A percentile compares a stretch with the other conserved stretches of the same genome.
phyloP scores from a whole-genome alignment of 352 stramenopile species.

The Phytophthora crassamura region DNA sequence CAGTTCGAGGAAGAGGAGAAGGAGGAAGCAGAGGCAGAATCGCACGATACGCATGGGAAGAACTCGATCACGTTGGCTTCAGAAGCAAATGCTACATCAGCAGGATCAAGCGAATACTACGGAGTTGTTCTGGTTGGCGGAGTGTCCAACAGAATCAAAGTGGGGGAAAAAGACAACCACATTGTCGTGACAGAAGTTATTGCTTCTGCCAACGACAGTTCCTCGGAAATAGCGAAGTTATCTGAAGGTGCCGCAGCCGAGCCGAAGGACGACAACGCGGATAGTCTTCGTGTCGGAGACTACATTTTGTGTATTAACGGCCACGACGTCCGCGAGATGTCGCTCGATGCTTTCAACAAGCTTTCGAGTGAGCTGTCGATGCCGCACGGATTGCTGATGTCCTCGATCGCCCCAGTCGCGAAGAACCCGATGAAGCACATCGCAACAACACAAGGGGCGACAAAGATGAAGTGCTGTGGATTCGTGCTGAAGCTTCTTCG shows the following conservation, averaged over 20 bases:
- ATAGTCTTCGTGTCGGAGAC: slow-evolving; percentile 45
- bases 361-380: slow-evolving; percentile 30
- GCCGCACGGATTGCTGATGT: slow-evolving; percentile 70
- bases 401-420: slow-evolving; percentile 42
- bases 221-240: slow-evolving; percentile 17
- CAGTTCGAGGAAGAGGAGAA: slow-evolving; percentile 60
- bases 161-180: slow-evolving; percentile 46
- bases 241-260: slow-evolving; percentile 12
- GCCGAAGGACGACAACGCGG: slow-evolving; percentile 35
- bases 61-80: slow-evolving; percentile 18
- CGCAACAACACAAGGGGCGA: slow-evolving; percentile 59
- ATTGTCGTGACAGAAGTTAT: slow-evolving; percentile 53
- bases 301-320: slow-evolving; percentile 67
- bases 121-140: slow-evolving; percentile 55
- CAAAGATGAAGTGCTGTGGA: slow-evolving; percentile 70
- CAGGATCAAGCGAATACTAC: slow-evolving; percentile 46
- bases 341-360: slow-evolving; percentile 39
- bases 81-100: slow-evolving; percentile 20
- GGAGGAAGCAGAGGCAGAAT: slow-evolving; percentile 26
- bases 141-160: slow-evolving; percentile 42
- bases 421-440: slow-evolving; percentile 68
- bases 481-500: slow-evolving; percentile 81
- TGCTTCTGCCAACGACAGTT: slow-evolving; percentile 8
- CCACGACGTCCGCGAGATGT: slow-evolving; percentile 47
- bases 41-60: slow-evolving; percentile 14